Evolutionary conservation across 1,284 basidiomycete species (phyloP).

Genomic region (Termitomyces sp.): DNA sequence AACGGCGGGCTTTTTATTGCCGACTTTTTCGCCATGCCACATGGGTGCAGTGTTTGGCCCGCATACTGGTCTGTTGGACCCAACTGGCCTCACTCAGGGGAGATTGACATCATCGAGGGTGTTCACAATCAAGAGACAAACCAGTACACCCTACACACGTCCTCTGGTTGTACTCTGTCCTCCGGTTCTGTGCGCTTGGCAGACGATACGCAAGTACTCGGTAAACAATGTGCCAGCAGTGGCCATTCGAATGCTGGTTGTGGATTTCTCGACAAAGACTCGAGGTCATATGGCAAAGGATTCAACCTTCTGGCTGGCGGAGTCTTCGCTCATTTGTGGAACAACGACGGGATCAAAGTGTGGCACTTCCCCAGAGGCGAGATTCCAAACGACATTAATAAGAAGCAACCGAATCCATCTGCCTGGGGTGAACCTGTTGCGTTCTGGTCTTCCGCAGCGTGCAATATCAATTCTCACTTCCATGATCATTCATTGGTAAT

Average conservation of each 20-base stretch:
- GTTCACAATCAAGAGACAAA: conserved; percentile 57
- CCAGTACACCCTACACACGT: conserved; percentile 69
- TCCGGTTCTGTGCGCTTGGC: conserved; percentile 21
- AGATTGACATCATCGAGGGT: conserved; percentile 74
- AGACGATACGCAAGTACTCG: conserved; percentile 30
- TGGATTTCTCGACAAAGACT: conserved; percentile 49
- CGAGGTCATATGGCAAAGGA: conserved; percentile 57
- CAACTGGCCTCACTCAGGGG: conserved; percentile 65
- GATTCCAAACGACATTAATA: conserved; percentile 37
- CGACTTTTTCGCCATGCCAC: conserved; percentile 74
- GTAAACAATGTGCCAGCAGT: conserved; percentile 45
- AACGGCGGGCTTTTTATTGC: conserved; percentile 71
- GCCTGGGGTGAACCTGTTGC: conserved; percentile 69
- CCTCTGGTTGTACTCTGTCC: conserved; percentile 51
- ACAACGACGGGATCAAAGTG: conserved; percentile 61
- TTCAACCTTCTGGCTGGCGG: conserved; percentile 71
- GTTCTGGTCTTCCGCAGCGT: conserved; percentile 55
- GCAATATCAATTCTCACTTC: conserved; percentile 68
- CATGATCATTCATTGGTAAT: conserved; percentile 63
- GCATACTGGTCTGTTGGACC: conserved; percentile 63
- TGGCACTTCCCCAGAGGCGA: conserved; percentile 58
- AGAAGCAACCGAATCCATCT: conserved; percentile 52
- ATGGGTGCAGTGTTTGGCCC: conserved; percentile 80
- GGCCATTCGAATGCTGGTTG: conserved; percentile 61
- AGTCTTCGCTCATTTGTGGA: conserved; percentile 73